A percentile compares a stretch with the other conserved stretches of the same genome.
Conservation (phyloP, 2,329 filamentous ascomycete genomes). For the Cercospora nicotianae region DNA sequence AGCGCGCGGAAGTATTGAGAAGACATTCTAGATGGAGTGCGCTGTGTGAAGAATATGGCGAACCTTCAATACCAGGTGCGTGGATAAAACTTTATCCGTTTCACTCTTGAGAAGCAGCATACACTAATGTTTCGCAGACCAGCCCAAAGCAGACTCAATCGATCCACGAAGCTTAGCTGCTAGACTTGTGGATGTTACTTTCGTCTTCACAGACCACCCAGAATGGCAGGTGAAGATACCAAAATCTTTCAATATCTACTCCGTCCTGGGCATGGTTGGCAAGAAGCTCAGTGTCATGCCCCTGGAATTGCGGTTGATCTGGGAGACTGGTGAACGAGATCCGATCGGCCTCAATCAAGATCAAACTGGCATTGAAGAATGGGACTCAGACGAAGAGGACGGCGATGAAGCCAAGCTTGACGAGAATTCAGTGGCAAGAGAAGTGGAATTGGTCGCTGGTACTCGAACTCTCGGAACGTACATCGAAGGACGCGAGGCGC, state of each 20-base stretch:
- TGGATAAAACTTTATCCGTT: neutral
- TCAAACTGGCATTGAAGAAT: constrained; percentile 39
- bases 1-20: constrained; percentile 53
- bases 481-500: constrained; percentile 71
- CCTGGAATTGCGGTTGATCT: constrained; percentile 66
- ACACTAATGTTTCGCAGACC: constrained; percentile 40
- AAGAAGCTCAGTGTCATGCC: constrained; percentile 67
- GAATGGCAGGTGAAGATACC: constrained; percentile 58
- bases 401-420: constrained; percentile 36
- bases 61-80: constrained; percentile 57
- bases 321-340: constrained; percentile 91
- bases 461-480: constrained; percentile 81
- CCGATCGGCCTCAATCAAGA: constrained; percentile 63
- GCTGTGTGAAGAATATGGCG: constrained; percentile 74
- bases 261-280: constrained; percentile 74
- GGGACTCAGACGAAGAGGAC: constrained; percentile 45
- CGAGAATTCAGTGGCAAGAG: constrained; percentile 70
- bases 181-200: constrained; percentile 64
- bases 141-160: constrained; percentile 39
- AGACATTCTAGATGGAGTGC: constrained; percentile 71
- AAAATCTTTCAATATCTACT: constrained; percentile 75
- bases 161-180: constrained; percentile 83
- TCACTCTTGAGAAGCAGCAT: neutral
- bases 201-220: constrained; percentile 51
- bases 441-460: constrained; percentile 76